A percentile compares a stretch with the other conserved stretches of the same genome.
These are phyloP conservation scores for Skeletonema costatum DNA, from an alignment of 108 stramenopile species.

Conservation along the genomic window DNA sequence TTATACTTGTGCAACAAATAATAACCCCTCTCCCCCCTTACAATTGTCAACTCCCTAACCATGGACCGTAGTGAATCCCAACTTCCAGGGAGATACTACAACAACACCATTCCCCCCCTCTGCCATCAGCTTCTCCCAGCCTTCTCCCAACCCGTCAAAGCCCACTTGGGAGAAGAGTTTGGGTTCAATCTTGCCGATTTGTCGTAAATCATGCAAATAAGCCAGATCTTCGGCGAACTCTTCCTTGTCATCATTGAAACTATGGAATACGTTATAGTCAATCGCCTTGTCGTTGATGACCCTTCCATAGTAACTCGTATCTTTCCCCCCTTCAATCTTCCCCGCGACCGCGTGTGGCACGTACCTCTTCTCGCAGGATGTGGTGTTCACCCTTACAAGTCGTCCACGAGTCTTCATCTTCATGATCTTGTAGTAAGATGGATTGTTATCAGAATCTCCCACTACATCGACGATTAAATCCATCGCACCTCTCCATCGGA, in stretches of 20 bases:
- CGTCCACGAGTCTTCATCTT: neutral
- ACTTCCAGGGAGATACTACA: constrained; percentile 67
- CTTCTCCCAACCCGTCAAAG: constrained; percentile 58
- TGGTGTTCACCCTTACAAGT: neutral
- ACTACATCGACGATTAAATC: neutral
- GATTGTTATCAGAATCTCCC: neutral
- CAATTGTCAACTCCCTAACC: too few relatives aligned
- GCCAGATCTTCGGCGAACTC: neutral
- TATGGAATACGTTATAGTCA: neutral
- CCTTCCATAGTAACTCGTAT: neutral
- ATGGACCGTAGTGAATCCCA: neutral
- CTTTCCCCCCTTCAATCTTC: neutral
- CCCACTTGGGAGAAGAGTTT: constrained; percentile 58
- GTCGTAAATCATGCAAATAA: neutral
- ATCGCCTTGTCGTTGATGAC: neutral
- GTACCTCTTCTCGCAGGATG: neutral
- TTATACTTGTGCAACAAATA: too few relatives aligned
- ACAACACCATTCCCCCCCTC: constrained; percentile 33
- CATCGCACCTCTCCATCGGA: neutral
- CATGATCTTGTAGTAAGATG: neutral
- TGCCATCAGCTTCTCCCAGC: constrained; percentile 54
- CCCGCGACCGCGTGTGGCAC: neutral
- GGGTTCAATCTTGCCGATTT: constrained; percentile 53
- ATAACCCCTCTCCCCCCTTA: too few relatives aligned
- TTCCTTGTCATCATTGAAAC: neutral